phyloP scores from a whole-genome alignment of 225 moss, liverwort and hornwort species.

The Physcomitrellopsis africana region DNA sequence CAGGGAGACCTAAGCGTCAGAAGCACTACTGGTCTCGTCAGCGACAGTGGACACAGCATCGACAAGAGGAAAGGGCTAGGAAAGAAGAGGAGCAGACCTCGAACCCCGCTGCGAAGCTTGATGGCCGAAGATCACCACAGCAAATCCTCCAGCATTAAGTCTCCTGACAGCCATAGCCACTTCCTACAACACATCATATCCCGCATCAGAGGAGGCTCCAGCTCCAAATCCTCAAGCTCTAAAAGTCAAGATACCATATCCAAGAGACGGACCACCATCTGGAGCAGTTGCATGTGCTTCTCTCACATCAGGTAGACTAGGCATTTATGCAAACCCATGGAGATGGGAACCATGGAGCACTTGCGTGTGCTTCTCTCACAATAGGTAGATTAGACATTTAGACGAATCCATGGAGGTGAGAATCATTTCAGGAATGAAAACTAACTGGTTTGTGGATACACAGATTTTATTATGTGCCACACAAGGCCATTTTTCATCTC shows the following conservation, averaged over 20 bases:
- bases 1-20: background rate
- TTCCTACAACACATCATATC: constrained; percentile 26
- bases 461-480: too few species aligned
- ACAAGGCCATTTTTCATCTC: too few species aligned
- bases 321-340: too few species aligned
- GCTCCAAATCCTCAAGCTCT: constrained; percentile 17
- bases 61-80: constrained; percentile 22
- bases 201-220: constrained; percentile 21
- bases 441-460: too few species aligned
- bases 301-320: constrained; percentile 5
- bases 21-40: background rate
- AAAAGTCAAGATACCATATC: constrained; percentile 20
- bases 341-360: constrained; percentile 5
- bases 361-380: constrained; percentile 23
- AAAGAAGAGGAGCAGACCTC: constrained; percentile 25
- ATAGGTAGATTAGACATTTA: background rate
- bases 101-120: constrained; percentile 27
- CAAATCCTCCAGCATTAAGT: background rate
- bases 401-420: too few species aligned
- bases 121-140: constrained; percentile 22
- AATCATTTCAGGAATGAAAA: background rate
- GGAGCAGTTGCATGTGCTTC: constrained; percentile 33
- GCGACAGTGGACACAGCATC: background rate
- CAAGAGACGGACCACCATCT: constrained; percentile 23
- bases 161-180: constrained; percentile 21